Evolutionary conservation across 768 basidiomycete species (phyloP).

Genomic region (Xanthoconium stramineum): DNA sequence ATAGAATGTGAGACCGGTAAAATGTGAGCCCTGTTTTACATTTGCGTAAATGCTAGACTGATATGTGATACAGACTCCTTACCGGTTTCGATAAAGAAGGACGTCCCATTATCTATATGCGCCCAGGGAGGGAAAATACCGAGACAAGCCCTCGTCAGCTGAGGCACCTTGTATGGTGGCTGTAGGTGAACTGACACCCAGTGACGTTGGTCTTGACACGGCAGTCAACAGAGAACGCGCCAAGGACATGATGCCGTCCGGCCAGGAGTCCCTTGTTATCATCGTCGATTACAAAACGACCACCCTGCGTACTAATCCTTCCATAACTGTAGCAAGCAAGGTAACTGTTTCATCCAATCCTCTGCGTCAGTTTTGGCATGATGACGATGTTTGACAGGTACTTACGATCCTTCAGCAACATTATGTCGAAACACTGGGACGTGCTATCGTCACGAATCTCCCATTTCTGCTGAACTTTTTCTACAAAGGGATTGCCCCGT

Average conservation of each 20-base stretch:
- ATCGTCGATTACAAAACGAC: constrained; percentile 84
- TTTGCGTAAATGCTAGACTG: neutral
- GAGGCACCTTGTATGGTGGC: constrained; percentile 80
- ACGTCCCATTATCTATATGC: constrained; percentile 86
- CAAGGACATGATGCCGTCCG: constrained; percentile 83
- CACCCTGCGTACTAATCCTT: constrained; percentile 80
- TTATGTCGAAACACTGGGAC: constrained; percentile 85
- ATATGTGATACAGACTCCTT: constrained; percentile 50
- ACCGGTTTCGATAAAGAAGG: constrained; percentile 86
- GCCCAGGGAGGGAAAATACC: constrained; percentile 85
- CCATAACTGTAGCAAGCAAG: constrained; percentile 75
- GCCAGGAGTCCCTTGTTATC: constrained; percentile 79
- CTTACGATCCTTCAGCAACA: constrained; percentile 82
- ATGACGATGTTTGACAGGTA: constrained; percentile 38
- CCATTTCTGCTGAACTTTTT: constrained; percentile 72
- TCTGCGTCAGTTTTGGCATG: neutral
- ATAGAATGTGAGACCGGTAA: constrained; percentile 84
- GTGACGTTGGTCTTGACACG: constrained; percentile 6
- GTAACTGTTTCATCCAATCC: constrained; percentile 28
- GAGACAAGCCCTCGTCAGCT: constrained; percentile 74
- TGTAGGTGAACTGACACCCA: constrained; percentile 47
- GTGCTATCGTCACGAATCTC: constrained; percentile 80
- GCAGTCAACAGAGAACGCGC: constrained; percentile 68
- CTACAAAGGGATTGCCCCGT: constrained; percentile 81
- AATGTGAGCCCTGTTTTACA: constrained; percentile 51